Percentiles rank a stretch among this genome's conserved stretches.
Evolutionary conservation across 208 protist species (phyloP).

Genomic region (Ichthyophonus hoferi): DNA sequence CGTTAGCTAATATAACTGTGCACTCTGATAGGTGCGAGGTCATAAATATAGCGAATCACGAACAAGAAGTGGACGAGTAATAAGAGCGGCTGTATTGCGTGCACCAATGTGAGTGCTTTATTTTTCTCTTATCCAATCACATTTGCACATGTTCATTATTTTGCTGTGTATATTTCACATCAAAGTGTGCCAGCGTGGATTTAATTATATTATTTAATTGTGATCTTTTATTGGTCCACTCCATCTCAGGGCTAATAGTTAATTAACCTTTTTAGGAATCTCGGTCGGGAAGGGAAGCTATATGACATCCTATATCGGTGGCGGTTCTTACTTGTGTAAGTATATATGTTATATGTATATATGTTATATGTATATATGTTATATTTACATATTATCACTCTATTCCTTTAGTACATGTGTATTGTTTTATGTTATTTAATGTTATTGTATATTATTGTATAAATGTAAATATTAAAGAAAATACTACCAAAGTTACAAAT

Average conservation of each 20-base stretch:
- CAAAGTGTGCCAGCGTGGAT: background rate
- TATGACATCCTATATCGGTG: background rate
- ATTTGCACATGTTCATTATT: background rate
- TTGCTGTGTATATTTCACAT: background rate
- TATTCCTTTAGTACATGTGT: background rate
- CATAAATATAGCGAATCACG: background rate
- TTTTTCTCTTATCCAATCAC: background rate
- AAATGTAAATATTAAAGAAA: background rate
- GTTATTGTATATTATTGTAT: background rate
- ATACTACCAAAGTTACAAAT: background rate
- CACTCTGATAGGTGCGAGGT: background rate
- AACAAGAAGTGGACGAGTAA: background rate
- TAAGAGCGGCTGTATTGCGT: background rate
- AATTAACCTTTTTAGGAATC: background rate
- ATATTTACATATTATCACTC: too few relatives aligned
- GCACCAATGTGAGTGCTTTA: background rate
- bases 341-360: too few relatives aligned
- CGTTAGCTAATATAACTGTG: background rate
- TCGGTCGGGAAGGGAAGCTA: background rate
- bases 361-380: too few relatives aligned
- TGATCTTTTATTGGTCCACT: background rate
- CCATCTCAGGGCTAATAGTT: too few relatives aligned
- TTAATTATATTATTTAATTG: background rate
- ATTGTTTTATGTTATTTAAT: too few relatives aligned
- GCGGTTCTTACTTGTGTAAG: background rate